phyloP scores from a whole-genome alignment of 1,284 basidiomycete species.

The Trichosporon asahii region DNA sequence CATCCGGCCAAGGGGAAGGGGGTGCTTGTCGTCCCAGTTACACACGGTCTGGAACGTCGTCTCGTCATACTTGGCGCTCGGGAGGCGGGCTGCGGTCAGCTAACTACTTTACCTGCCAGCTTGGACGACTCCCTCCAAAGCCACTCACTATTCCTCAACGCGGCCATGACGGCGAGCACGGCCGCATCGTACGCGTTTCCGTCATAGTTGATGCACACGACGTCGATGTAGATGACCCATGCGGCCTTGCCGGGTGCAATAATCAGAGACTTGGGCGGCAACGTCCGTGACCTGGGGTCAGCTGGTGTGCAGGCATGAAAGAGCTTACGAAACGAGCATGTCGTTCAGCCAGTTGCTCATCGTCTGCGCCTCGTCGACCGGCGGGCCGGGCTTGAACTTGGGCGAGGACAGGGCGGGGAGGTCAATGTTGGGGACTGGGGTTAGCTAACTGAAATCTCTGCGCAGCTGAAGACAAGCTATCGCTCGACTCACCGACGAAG shows the following conservation, averaged over 20 bases:
- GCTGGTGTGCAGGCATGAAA: not conserved
- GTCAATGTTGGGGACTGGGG: constrained; percentile 76
- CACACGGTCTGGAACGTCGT: constrained; percentile 67
- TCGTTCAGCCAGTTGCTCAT: constrained; percentile 78
- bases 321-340: constrained; percentile 62
- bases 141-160: constrained; percentile 72
- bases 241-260: constrained; percentile 75
- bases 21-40: constrained; percentile 56
- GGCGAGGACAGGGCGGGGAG: constrained; percentile 88
- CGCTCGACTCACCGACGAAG: constrained; percentile 66
- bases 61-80: constrained; percentile 68
- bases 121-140: too few species aligned
- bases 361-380: constrained; percentile 84
- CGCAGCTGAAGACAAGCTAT: too few species aligned
- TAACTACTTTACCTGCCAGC: not conserved
- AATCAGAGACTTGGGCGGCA: constrained; percentile 68
- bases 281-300: constrained; percentile 60
- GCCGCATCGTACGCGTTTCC: constrained; percentile 92
- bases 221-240: constrained; percentile 90
- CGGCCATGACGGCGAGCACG: constrained; percentile 79
- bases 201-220: constrained; percentile 93
- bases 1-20: constrained; percentile 55
- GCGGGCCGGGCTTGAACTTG: constrained; percentile 90
- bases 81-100: constrained; percentile 61
- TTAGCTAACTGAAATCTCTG: not conserved